Evolutionary conservation across 2,329 filamentous ascomycete genomes (phyloP), one percentile per base, ranked within the genome.

Genomic region (Sphaerulina musiva): DNA sequence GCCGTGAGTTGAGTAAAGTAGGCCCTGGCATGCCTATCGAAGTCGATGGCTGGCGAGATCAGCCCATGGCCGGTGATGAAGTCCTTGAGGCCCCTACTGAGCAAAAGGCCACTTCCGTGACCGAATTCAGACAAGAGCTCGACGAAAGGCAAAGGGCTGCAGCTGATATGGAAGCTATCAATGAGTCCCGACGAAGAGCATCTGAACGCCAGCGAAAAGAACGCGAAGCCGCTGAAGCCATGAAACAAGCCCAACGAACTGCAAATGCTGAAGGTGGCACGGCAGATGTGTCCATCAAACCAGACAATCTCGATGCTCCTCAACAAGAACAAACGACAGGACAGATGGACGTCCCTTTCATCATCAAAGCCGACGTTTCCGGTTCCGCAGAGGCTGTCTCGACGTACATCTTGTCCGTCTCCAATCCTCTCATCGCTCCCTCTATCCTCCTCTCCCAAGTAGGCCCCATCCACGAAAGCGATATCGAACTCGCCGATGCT

Each of bases 331-430:
- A 76, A 7, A 71, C 78, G 6, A 68, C 72, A 31, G 78, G 78
- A 0, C 76, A 78, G 11, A 74, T 78, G 56, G 73, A 79, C 12
- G 79, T 95, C 46, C 86, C 86, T 64, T 93, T 97, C 71, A 82
- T 93, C 55, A 78, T 98, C 73, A 95, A 95, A 72, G 91, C 85
- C 51, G 93, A 98, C 65, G 93, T 97, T 14, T 87, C 86, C 57
- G 93, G 93, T 38, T 97, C 92, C 0, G 90, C 91, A 0, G 93
- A 98, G 74, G 93, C 93, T 2, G 86, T 97, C 2, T 78, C 84
- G 56, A 85, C 88, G 46, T 85, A 86, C 7, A 79, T 98, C 55
- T 76, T 83, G 57, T 82, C 85, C 55, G 78, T 96, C 59, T 90
- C 91, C 59, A 95, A 86, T 73, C 84, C 89, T 63, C 89, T 97